A percentile compares a stretch with the other conserved stretches of the same genome.
Conservation (phyloP, 495 filamentous ascomycete species). For the Talaromyces ruber region DNA sequence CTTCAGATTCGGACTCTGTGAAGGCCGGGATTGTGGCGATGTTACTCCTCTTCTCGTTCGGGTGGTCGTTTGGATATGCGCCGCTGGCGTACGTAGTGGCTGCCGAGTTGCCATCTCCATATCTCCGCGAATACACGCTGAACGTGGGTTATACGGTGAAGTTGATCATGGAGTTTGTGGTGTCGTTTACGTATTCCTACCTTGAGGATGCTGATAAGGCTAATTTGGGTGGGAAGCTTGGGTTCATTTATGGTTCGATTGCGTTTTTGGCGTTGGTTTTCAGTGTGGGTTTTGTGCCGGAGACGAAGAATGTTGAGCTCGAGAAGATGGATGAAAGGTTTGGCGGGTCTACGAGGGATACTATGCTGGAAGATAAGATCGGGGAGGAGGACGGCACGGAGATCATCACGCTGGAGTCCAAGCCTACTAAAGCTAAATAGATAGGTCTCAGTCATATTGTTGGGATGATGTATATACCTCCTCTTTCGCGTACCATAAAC, state of each 20-base stretch:
- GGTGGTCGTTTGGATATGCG: conserved; percentile 16
- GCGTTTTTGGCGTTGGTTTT: conserved; percentile 19
- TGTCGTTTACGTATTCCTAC: conserved; percentile 15
- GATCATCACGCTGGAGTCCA: neutral
- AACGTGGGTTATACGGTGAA: conserved; percentile 15
- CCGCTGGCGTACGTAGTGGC: conserved; percentile 14
- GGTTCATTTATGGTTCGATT: conserved; percentile 17
- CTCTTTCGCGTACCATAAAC: too few species aligned
- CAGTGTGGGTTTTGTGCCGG: conserved; percentile 70
- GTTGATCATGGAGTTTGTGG: conserved; percentile 16
- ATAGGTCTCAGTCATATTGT: neutral
- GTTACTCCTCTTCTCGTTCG: conserved; percentile 13
- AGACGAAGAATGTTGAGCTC: conserved; percentile 81
- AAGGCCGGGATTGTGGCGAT: conserved; percentile 15
- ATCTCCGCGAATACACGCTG: conserved; percentile 14
- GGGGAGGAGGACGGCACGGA: neutral
- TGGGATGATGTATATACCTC: too few species aligned
- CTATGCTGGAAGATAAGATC: neutral
- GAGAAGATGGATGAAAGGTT: conserved; percentile 90
- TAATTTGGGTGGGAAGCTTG: conserved; percentile 13
- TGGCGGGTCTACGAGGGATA: conserved; percentile 20
- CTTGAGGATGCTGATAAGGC: conserved; percentile 10
- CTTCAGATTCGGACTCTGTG: conserved; percentile 2
- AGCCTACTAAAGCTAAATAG: neutral
- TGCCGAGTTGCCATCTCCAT: conserved; percentile 13